phyloP scores from a whole-genome alignment of 371 early-diverging fungal genomes.

The Mortierella sp. region DNA sequence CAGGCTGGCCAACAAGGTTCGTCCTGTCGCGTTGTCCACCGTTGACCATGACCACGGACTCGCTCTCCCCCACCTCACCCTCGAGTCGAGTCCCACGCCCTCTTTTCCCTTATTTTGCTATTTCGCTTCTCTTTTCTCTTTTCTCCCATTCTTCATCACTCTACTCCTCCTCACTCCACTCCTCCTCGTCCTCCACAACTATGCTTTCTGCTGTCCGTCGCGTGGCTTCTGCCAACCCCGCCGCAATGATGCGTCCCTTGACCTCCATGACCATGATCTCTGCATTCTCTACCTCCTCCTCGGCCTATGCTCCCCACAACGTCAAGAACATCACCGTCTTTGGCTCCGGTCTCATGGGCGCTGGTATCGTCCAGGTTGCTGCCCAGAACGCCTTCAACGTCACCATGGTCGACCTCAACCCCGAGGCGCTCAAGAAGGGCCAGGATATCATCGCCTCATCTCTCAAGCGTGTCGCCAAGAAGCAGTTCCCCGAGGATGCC shows the following conservation, averaged over 20 bases:
- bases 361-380: conserved; percentile 96
- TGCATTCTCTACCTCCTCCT: conserved; percentile 55
- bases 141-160: conserved; percentile 11
- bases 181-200: not conserved
- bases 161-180: not conserved
- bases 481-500: conserved; percentile 83
- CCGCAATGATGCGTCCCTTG: conserved; percentile 52
- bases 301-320: conserved; percentile 37
- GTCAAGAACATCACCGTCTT: conserved; percentile 76
- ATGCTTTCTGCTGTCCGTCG: conserved; percentile 57
- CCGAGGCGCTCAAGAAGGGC: conserved; percentile 82
- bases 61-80: not conserved
- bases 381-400: conserved; percentile 87
- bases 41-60: conserved; percentile 14
- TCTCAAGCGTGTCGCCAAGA: conserved; percentile 90
- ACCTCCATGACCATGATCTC: conserved; percentile 41
- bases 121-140: not conserved
- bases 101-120: not conserved
- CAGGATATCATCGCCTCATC: conserved; percentile 83
- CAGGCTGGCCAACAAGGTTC: not conserved
- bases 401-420: conserved; percentile 88
- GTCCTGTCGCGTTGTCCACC: conserved; percentile 12
- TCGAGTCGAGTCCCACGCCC: not conserved
- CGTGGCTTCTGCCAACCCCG: conserved; percentile 53
- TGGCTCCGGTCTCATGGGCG: conserved; percentile 94